These are phyloP conservation scores for Omphalotus guepiniiformis DNA, from an alignment of 768 basidiomycete species.

Conservation along the genomic window DNA sequence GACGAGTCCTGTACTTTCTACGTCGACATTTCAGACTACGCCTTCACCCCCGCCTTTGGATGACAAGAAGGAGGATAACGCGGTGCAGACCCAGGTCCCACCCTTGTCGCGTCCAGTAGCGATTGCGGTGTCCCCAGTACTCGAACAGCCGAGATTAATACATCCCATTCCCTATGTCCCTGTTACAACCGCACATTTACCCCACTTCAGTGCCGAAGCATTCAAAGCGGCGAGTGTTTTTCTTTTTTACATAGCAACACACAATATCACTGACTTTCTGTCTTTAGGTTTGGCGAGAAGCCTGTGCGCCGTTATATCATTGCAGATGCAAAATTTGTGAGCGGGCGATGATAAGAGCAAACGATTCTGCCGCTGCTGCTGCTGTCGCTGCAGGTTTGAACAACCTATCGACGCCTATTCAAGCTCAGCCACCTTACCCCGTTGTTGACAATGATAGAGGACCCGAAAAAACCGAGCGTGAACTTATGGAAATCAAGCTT, in stretches of 20 bases:
- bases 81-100: slow-evolving; percentile 17
- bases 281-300: slow-evolving; percentile 67
- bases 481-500: slow-evolving; percentile 1
- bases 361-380: slow-evolving; percentile 36
- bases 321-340: slow-evolving; percentile 74
- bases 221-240: slow-evolving; percentile 46
- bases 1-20: slow-evolving; percentile 72
- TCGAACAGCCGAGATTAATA: slow-evolving; percentile 56
- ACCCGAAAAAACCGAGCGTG: neutral
- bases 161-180: slow-evolving; percentile 71
- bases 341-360: slow-evolving; percentile 53
- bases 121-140: slow-evolving; percentile 51
- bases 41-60: slow-evolving; percentile 63
- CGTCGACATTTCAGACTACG: slow-evolving; percentile 73
- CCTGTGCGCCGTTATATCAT: slow-evolving; percentile 65
- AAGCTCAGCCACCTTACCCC: neutral
- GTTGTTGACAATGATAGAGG: neutral
- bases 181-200: slow-evolving; percentile 47
- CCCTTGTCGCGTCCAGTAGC: too few species aligned
- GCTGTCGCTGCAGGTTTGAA: slow-evolving; percentile 14
- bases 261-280: neutral
- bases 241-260: neutral
- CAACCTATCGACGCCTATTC: neutral
- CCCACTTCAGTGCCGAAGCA: slow-evolving; percentile 54
- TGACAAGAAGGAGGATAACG: slow-evolving; percentile 31